phyloP scores from a whole-genome alignment of 2,329 filamentous ascomycete species.

The Fusarium penzigii region DNA sequence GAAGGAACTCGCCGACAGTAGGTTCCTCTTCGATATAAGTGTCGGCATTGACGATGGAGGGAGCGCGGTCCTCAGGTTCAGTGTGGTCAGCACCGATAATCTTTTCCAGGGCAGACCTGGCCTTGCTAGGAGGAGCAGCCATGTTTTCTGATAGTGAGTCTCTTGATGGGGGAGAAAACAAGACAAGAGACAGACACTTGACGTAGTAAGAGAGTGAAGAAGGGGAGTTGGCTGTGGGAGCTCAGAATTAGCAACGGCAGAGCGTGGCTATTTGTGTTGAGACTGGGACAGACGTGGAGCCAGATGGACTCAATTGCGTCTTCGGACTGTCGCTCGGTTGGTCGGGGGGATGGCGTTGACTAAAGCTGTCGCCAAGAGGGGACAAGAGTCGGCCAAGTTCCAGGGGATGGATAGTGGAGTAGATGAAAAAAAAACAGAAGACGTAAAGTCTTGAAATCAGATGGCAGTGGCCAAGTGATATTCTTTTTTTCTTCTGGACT shows the following conservation, averaged over 20 bases:
- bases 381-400: constrained; percentile 19
- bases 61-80: constrained; percentile 35
- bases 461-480: no score
- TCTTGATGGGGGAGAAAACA: background rate
- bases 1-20: constrained; percentile 43
- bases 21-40: constrained; percentile 43
- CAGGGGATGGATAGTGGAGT: constrained; percentile 7
- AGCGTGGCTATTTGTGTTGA: constrained; percentile 17
- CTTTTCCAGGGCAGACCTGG: constrained; percentile 31
- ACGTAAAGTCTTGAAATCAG: constrained; percentile 4
- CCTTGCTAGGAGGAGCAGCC: constrained; percentile 26
- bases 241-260: constrained; percentile 8
- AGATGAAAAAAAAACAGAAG: constrained; percentile 3
- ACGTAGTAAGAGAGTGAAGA: background rate
- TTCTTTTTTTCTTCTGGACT: background rate
- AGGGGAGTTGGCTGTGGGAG: constrained; percentile 15
- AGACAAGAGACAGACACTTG: constrained; percentile 2
- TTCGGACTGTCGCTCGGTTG: constrained; percentile 31
- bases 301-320: constrained; percentile 8
- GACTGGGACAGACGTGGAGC: constrained; percentile 9
- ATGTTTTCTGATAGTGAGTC: constrained; percentile 7
- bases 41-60: constrained; percentile 39
- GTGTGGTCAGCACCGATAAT: constrained; percentile 35
- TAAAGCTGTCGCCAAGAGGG: constrained; percentile 24
- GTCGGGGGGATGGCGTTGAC: constrained; percentile 26